phyloP scores from a whole-genome alignment of 179 eudicot species.

The Corrigiola litoralis region DNA sequence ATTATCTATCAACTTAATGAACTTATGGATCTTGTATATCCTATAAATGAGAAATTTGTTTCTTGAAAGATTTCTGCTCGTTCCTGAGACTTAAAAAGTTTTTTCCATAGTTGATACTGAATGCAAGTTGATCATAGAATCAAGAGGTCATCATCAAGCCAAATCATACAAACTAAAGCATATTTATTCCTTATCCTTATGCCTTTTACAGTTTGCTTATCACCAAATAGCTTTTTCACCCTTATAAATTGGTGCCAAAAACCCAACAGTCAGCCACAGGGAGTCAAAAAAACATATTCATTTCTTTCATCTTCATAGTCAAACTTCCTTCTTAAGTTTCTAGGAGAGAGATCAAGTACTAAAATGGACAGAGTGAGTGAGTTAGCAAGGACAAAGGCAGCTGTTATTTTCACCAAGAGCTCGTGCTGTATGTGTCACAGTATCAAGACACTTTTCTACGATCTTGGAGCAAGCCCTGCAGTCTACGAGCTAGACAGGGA shows the following conservation, averaged over 20 bases:
- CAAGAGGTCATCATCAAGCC: constrained; percentile 6
- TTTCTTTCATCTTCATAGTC: not conserved
- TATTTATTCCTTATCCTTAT: constrained; percentile 26
- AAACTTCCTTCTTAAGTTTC: too few relatives aligned
- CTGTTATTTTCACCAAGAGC: constrained; percentile 68
- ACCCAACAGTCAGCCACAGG: constrained; percentile 7
- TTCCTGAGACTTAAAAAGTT: not conserved
- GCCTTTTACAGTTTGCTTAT: not conserved
- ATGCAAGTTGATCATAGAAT: not conserved
- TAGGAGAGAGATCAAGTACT: not conserved
- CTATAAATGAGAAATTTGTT: not conserved
- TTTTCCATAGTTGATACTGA: constrained; percentile 15
- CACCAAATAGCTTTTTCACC: not conserved
- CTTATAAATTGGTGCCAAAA: constrained; percentile 18
- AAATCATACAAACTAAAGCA: constrained; percentile 6
- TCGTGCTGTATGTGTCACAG: constrained; percentile 64
- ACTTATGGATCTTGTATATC: not conserved
- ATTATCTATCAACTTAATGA: constrained; percentile 8
- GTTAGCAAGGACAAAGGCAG: constrained; percentile 48
- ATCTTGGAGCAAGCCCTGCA: constrained; percentile 60
- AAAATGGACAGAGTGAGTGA: constrained; percentile 51
- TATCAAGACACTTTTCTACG: constrained; percentile 47
- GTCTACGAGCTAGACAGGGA: constrained; percentile 57
- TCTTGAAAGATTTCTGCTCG: constrained; percentile 7
- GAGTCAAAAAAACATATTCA: not conserved